phyloP scores from a whole-genome alignment of 2,329 filamentous ascomycete genomes.

The Chlorencoelia australis region DNA sequence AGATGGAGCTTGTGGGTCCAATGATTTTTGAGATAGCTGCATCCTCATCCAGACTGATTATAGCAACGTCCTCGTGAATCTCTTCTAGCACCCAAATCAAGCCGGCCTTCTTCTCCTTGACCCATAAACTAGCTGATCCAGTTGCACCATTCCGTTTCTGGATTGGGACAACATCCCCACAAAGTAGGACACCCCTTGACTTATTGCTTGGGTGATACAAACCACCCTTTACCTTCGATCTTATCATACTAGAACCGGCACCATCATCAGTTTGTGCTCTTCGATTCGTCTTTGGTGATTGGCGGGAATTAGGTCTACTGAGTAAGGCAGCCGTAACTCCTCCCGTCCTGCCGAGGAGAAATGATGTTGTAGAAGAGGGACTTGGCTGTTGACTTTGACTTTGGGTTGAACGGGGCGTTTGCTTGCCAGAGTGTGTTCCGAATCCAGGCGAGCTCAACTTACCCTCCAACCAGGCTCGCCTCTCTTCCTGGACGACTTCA shows the following conservation, averaged over 20 bases:
- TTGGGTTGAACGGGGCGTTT: slow-evolving; percentile 12
- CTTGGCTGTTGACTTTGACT: slow-evolving; percentile 22
- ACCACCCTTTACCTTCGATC: slow-evolving; percentile 38
- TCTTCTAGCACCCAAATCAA: slow-evolving; percentile 98
- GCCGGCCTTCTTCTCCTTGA: slow-evolving; percentile 90
- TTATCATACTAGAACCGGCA: slow-evolving; percentile 36
- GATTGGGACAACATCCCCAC: slow-evolving; percentile 96
- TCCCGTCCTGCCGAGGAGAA: slow-evolving; percentile 62
- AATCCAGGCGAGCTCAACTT: slow-evolving; percentile 61
- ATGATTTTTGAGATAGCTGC: slow-evolving; percentile 59
- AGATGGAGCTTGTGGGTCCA: slow-evolving; percentile 78
- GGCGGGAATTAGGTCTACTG: slow-evolving; percentile 58
- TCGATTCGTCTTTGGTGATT: slow-evolving; percentile 35
- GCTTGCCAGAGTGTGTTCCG: slow-evolving; percentile 28
- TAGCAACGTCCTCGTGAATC: slow-evolving; percentile 87
- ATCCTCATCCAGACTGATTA: slow-evolving; percentile 66
- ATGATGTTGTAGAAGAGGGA: slow-evolving; percentile 31
- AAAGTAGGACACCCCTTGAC: slow-evolving; percentile 81
- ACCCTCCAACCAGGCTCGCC: slow-evolving; percentile 78
- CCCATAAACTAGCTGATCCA: slow-evolving; percentile 92
- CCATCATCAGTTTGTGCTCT: slow-evolving; percentile 58
- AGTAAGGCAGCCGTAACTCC: slow-evolving; percentile 75
- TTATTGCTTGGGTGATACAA: slow-evolving; percentile 55
- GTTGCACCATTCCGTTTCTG: slow-evolving; percentile 88
- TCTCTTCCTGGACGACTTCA: slow-evolving; percentile 85